A percentile compares a stretch with the other conserved stretches of the same genome.
phyloP scores from a whole-genome alignment of 306 rosid species.

The Fagus sylvatica region DNA sequence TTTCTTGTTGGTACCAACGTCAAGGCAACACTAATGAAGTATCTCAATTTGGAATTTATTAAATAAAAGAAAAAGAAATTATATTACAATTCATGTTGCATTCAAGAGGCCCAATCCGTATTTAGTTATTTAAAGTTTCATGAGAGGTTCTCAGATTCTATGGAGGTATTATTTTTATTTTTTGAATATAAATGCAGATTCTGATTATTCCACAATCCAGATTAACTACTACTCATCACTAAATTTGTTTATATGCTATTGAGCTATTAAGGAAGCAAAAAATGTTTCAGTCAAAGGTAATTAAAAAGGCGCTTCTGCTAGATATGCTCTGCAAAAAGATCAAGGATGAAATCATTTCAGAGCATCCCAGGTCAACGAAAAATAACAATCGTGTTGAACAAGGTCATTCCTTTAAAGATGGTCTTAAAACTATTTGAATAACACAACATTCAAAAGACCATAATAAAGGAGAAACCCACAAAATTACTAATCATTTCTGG shows the following conservation, averaged over 20 bases:
- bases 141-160: neutral
- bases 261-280: neutral
- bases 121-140: neutral
- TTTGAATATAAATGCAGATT: neutral
- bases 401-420: neutral
- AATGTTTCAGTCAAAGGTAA: neutral
- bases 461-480: neutral
- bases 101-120: neutral
- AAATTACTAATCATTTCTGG: neutral
- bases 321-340: neutral
- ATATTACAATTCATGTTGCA: neutral
- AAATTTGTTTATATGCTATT: neutral
- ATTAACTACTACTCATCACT: neutral
- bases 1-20: neutral
- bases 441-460: neutral
- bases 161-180: neutral
- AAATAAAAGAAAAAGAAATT: neutral
- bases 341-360: neutral
- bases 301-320: neutral
- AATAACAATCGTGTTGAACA: neutral
- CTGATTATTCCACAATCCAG: neutral
- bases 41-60: neutral
- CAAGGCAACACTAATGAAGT: neutral
- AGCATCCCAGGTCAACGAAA: conserved; percentile 1
- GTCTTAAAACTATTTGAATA: neutral